These are phyloP conservation scores for Erigeron canadensis DNA, from an alignment of 129 eudicot genomes.

Conservation along the genomic window DNA sequence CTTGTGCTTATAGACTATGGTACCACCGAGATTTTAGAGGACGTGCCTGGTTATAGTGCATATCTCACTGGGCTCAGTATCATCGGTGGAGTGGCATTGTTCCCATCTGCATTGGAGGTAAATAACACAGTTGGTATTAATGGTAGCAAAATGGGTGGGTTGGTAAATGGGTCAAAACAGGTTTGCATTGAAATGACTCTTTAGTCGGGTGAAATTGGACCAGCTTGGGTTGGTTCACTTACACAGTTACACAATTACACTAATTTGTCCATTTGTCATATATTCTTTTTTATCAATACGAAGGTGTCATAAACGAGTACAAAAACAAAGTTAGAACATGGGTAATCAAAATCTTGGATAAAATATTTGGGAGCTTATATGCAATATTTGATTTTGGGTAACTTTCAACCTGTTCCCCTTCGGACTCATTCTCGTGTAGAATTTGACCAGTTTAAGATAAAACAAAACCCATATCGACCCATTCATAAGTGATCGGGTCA, in stretches of 20 bases:
- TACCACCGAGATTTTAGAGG: conserved; percentile 68
- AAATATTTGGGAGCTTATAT: background rate
- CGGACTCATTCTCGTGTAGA: background rate
- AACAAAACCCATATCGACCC: background rate
- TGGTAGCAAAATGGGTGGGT: conserved; percentile 4
- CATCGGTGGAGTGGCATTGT: conserved; percentile 93
- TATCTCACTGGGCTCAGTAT: conserved; percentile 97
- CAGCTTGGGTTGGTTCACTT: background rate
- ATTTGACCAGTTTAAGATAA: background rate
- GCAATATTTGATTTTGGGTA: background rate
- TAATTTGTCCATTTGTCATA: background rate
- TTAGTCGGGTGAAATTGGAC: background rate
- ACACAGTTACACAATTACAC: too few species aligned
- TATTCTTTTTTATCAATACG: too few species aligned
- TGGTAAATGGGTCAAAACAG: background rate
- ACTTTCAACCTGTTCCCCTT: background rate
- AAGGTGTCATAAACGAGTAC: background rate
- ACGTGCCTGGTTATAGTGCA: conserved; percentile 73
- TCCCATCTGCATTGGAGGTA: conserved; percentile 94
- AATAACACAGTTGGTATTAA: background rate
- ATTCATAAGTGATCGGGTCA: background rate
- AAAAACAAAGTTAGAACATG: background rate
- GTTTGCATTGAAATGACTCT: background rate
- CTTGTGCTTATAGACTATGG: conserved; percentile 83
- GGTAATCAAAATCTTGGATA: background rate